Base-by-base conservation (phyloP, 441 rosid genomes). In the Gossypium davidsonii region DNA sequence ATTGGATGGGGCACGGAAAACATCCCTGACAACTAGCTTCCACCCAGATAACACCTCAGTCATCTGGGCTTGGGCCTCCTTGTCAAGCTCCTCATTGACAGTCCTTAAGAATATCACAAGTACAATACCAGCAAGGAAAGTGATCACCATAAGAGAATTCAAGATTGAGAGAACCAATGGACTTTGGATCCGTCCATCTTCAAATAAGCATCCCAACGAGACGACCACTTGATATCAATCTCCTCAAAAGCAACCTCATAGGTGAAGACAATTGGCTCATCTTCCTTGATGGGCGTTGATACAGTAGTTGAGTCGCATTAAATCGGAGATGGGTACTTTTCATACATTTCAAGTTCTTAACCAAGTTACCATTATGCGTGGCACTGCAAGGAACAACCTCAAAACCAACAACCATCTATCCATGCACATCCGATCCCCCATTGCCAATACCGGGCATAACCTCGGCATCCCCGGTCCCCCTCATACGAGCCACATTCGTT, bases 181-280 rank as follows among this genome's bases (percentile, higher is more conserved):
- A 87, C 91, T 80, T 85, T 86, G 9, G 93, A 83, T 25, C 91
- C 90, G 70, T 86, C 93, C 93, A 86, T 87, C 84, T 89, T 87
- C 86, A 89, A 77, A 83, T 89, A 89, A n/a, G 93, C 91, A 82
- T 89, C 94, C 90, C 94, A 87, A 25, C 91, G 84, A 5, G 91
- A 89, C 9, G 91, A 91, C 91, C 91, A 87, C 80, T 83, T 86
- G 80, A 83, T 87, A 74, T 86, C 88, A 67, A 89, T 86, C 80
- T 78, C 79, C 82, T 86, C 89, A 67, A 87, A 89, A 20, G 82
- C 18, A 55, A 89, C 91, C 85, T 89, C 94, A 59, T 87, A 89
- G 3, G 91, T 84, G 75, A 86, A 89, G 66, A 82, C 83, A 46
- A 89, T 78, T 0, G 91, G 87, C 74, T 83, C 90, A 5, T 85